Percentiles rank a stretch among this genome's conserved stretches.
Evolutionary conservation across 495 filamentous ascomycete genomes (phyloP).

Genomic region (Neurospora sublineolata): DNA sequence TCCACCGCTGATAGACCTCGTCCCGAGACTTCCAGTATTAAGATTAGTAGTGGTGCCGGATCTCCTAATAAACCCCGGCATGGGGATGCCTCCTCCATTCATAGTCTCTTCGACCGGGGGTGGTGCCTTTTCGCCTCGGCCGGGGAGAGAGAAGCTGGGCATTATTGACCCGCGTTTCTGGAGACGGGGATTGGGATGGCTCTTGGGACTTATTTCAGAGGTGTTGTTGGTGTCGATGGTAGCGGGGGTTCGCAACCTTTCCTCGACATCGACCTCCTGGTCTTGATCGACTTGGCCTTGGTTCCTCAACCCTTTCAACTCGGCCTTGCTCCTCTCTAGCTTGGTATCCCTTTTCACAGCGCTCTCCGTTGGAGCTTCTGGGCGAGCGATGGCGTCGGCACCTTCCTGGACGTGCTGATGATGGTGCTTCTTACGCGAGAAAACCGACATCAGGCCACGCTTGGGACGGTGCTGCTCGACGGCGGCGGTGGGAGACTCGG

Average conservation of each 20-base stretch:
- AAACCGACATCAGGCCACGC: slow-evolving; percentile 33
- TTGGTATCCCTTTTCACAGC: slow-evolving; percentile 39
- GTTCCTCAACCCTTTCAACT: slow-evolving; percentile 24
- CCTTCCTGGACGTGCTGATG: slow-evolving; percentile 6
- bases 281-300: not conserved
- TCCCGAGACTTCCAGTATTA: slow-evolving; percentile 18
- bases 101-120: slow-evolving; percentile 23
- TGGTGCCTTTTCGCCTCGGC: not conserved
- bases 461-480: slow-evolving; percentile 6
- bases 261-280: not conserved
- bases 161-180: not conserved
- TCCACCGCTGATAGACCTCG: slow-evolving; percentile 15
- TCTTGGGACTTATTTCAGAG: not conserved
- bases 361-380: slow-evolving; percentile 30
- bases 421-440: slow-evolving; percentile 34
- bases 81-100: slow-evolving; percentile 1
- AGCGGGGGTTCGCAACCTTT: not conserved
- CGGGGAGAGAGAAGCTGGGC: not conserved
- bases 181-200: not conserved
- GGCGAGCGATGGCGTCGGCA: slow-evolving; percentile 29
- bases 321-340: slow-evolving; percentile 35
- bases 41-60: not conserved
- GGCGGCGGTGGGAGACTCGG: not conserved
- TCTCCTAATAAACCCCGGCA: not conserved
- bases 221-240: slow-evolving; percentile 10